A percentile compares a stretch with the other conserved stretches of the same genome.
Evolutionary conservation across 176 grass and related monocot genomes (phyloP).

Genomic region (Chrysopogon serrulatus): DNA sequence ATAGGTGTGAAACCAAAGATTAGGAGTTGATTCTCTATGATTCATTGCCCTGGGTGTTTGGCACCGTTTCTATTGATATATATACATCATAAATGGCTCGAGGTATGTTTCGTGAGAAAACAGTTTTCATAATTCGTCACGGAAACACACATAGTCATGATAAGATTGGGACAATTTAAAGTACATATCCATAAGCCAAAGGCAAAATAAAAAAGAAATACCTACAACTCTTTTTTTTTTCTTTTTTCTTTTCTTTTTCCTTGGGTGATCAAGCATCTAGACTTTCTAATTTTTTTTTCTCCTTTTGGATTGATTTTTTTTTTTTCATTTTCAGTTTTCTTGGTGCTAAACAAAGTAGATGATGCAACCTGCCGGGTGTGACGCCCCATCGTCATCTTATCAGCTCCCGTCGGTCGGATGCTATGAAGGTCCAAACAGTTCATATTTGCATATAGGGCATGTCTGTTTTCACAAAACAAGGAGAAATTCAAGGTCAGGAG

Average conservation of each 20-base stretch:
- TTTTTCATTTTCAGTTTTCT: background rate
- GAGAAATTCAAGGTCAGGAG: background rate
- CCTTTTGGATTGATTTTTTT: background rate
- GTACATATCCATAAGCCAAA: slow-evolving; percentile 4
- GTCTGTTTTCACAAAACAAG: slow-evolving; percentile 41
- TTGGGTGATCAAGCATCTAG: background rate
- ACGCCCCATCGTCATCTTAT: background rate
- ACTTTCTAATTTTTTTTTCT: background rate
- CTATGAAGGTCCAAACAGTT: slow-evolving; percentile 65
- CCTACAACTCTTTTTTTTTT: background rate
- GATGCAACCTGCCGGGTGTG: background rate
- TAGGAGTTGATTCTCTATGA: no score
- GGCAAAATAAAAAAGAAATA: background rate
- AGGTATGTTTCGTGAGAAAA: background rate
- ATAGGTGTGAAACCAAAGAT: no score
- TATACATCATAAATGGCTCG: background rate
- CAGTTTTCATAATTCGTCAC: background rate
- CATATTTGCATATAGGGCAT: slow-evolving; percentile 83
- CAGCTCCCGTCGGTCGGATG: background rate
- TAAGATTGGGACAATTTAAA: background rate
- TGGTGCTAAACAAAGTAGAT: background rate
- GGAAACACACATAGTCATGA: background rate
- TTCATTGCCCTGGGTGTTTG: background rate
- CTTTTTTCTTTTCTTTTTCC: background rate
- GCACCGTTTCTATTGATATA: background rate